Evolutionary conservation across 2,329 filamentous ascomycete genomes (phyloP).

Genomic region (Trichophyton schoenleinii): DNA sequence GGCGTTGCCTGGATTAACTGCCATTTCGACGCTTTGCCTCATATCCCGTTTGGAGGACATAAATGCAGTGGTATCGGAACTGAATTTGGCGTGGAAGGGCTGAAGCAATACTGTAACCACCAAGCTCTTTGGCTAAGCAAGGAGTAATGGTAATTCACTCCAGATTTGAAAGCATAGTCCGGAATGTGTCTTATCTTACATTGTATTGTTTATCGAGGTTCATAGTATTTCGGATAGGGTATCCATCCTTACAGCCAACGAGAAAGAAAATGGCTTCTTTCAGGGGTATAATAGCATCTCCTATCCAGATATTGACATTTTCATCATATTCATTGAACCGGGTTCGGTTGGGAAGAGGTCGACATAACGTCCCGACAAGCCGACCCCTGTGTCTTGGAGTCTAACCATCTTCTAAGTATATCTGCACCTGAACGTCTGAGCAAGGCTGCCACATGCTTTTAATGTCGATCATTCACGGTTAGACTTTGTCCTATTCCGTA

Average conservation of each 20-base stretch:
- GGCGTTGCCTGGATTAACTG: constrained; percentile 47
- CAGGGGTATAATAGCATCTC: no score
- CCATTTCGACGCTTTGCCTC: constrained; percentile 35
- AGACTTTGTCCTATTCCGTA: neutral
- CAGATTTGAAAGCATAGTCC: neutral
- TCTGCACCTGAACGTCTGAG: neutral
- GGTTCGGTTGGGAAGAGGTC: no score
- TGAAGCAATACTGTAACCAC: constrained; percentile 19
- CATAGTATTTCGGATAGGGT: neutral
- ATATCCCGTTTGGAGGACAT: constrained; percentile 26
- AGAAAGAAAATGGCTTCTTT: neutral
- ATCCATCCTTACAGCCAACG: neutral
- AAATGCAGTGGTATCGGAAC: constrained; percentile 25
- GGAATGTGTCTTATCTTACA: neutral
- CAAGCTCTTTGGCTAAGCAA: constrained; percentile 9
- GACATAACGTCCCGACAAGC: no score
- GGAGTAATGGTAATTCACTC: neutral
- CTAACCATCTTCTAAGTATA: no score
- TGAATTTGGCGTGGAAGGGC: constrained; percentile 21
- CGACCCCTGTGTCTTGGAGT: no score
- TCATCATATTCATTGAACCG: no score
- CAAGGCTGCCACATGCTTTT: neutral
- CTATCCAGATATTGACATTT: no score
- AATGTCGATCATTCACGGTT: neutral
- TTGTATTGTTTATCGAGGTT: neutral